Base-by-base conservation (phyloP, 108 stramenopile genomes). In the Pseudonitzschia delicatissima region DNA sequence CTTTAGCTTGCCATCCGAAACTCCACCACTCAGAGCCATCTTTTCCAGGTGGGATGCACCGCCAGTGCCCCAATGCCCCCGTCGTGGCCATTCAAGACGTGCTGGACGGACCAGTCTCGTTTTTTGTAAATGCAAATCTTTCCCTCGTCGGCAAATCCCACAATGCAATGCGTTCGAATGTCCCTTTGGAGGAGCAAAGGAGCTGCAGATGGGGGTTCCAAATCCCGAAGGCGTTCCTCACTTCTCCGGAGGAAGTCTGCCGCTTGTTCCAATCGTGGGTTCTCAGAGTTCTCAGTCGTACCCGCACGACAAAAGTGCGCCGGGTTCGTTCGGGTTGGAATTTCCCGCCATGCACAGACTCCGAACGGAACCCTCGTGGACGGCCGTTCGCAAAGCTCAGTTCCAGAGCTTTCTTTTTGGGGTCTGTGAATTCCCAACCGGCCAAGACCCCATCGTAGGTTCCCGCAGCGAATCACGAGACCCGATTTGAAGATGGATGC, bases 361-460 rank as follows among this genome's bases (percentile, higher is more conserved):
- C 37, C 92, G 78, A 39, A 94, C 77, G 57, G 77, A 80, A 4
- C 92, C 92, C 18, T 84, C 77, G 57, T 94, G 92, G 21, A 87
- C 86, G 15, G 87, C 62, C 55, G 88, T 88, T 26, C 21, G 92
- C 92, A 74, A 94, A 94, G 0, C 71, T 65, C 33, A 94, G 66
- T 57, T 85, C 64, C 25, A 93, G 77, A 62, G 33, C 45, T 42
- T 55, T 63, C 4, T 2, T 18, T 42, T 49, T 62, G 59, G 27
- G 15, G 17, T 40, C 68, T 69, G 36, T 61, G 36, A 86, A 79
- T 50, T 95, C 94, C 91, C 91, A 95, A 33, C 94, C 94, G 7
- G 87, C 91, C 39, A 95, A 68, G 39, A 92, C 94, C 1, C 94
- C 94, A 77, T 92, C 94, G 79, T 94, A 94, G 4, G 93, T 91